Conservation (phyloP, 257 asterid species). For the Solanum dulcamara region DNA sequence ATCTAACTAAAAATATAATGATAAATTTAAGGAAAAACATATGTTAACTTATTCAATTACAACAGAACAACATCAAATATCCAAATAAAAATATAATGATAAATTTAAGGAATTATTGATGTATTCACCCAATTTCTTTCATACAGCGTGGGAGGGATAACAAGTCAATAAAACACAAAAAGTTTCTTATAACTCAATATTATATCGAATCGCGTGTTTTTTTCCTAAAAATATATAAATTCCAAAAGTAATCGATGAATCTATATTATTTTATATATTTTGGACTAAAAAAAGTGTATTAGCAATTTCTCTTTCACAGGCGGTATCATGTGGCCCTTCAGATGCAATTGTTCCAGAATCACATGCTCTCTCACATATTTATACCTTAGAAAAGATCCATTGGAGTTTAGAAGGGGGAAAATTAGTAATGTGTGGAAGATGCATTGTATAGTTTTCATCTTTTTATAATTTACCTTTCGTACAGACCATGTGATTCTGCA, state of each 20-base stretch:
- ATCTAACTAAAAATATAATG: too few species aligned
- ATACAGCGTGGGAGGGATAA: neutral
- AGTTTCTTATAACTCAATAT: neutral
- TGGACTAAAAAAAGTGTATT: neutral
- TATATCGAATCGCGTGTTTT: neutral
- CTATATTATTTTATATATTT: neutral
- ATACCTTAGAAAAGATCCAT: neutral
- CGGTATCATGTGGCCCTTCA: conserved; percentile 15
- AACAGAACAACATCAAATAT: neutral
- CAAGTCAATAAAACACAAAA: neutral
- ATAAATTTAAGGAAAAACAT: too few species aligned
- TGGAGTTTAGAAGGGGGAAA: neutral
- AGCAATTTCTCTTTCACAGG: neutral
- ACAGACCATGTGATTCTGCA: neutral
- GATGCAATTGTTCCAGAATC: conserved; percentile 16
- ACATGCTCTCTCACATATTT: conserved; percentile 5
- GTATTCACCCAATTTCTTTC: neutral
- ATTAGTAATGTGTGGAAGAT: neutral
- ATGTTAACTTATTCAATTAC: too few species aligned
- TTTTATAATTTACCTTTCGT: neutral
- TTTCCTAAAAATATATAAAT: neutral
- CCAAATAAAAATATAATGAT: too few species aligned
- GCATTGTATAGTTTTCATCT: neutral
- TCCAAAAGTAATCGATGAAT: neutral
- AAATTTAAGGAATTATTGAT: neutral